Evolutionary conservation across 805 yeast species (phyloP).

Genomic region (Vanderwaltozyma yarrowii): DNA sequence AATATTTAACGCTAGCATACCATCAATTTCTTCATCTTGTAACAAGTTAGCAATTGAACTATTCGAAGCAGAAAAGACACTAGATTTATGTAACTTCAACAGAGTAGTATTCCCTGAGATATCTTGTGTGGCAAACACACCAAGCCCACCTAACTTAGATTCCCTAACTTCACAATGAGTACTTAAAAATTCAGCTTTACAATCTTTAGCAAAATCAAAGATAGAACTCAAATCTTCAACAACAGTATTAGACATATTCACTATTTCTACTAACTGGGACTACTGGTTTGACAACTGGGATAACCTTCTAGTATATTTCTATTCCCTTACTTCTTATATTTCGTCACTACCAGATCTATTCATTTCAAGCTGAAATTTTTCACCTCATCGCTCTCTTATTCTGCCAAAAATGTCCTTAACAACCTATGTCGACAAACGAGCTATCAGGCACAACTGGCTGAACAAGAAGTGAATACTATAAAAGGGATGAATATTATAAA

Average conservation of each 20-base stretch:
- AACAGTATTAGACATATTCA: constrained; percentile 27
- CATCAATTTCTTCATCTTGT: constrained; percentile 47
- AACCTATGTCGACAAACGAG: too few species aligned
- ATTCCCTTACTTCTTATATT: too few species aligned
- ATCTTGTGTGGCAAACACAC: constrained; percentile 51
- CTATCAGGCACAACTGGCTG: too few species aligned
- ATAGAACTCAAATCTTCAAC: constrained; percentile 23
- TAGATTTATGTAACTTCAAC: constrained; percentile 51
- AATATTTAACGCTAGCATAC: constrained; percentile 56
- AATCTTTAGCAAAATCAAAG: constrained; percentile 43
- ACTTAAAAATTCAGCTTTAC: constrained; percentile 46
- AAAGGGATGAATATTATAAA: too few species aligned
- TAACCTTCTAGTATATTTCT: too few species aligned
- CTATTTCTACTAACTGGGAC: too few species aligned
- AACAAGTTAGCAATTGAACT: constrained; percentile 58
- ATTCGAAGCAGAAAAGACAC: constrained; percentile 48
- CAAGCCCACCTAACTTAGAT: constrained; percentile 56
- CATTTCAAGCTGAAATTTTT: too few species aligned
- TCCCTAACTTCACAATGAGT: constrained; percentile 34
- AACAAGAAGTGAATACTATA: too few species aligned
- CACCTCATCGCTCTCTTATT: too few species aligned
- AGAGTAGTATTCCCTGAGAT: constrained; percentile 33
- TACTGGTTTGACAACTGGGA: too few species aligned
- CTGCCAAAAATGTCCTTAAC: too few species aligned
- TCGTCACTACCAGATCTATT: too few species aligned